These are phyloP conservation scores for Gossypium arboreum DNA, from an alignment of 345 rosid species.

Conservation along the genomic window DNA sequence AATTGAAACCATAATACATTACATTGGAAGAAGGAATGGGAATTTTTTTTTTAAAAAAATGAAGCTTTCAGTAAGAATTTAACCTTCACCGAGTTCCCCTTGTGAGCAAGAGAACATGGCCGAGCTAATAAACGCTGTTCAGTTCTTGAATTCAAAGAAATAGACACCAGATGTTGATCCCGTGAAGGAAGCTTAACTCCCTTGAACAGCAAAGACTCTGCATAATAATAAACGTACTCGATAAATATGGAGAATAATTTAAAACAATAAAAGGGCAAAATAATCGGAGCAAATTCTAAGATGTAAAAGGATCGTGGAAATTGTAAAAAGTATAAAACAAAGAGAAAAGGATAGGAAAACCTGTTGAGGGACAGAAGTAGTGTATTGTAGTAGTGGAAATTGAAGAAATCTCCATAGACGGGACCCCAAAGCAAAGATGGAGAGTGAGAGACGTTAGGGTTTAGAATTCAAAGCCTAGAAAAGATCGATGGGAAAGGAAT, in stretches of 20 bases:
- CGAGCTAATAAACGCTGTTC: conserved; percentile 14
- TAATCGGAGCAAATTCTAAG: not conserved
- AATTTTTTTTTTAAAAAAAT: too few relatives aligned
- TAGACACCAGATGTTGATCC: conserved; percentile 25
- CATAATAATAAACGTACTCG: not conserved
- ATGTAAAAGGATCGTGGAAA: not conserved
- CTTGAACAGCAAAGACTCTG: conserved; percentile 38
- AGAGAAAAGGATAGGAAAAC: conserved; percentile 25
- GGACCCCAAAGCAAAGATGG: not conserved
- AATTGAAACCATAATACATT: not conserved
- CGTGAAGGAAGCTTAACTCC: conserved; percentile 29
- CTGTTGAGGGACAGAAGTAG: conserved; percentile 33
- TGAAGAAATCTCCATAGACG: conserved; percentile 47
- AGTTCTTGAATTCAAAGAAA: conserved; percentile 30
- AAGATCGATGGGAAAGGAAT: not conserved
- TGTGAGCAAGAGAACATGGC: conserved; percentile 10
- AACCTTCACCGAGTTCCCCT: conserved; percentile 26
- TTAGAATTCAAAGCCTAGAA: not conserved
- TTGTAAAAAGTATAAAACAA: not conserved
- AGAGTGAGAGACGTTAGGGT: not conserved
- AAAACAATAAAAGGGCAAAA: not conserved
- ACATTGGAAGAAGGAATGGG: not conserved
- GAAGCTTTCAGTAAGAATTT: conserved; percentile 14
- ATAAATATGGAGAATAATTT: not conserved
- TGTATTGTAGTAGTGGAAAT: conserved; percentile 26